phyloP scores from a whole-genome alignment of 768 basidiomycete species.

The Myochromella boudieri region DNA sequence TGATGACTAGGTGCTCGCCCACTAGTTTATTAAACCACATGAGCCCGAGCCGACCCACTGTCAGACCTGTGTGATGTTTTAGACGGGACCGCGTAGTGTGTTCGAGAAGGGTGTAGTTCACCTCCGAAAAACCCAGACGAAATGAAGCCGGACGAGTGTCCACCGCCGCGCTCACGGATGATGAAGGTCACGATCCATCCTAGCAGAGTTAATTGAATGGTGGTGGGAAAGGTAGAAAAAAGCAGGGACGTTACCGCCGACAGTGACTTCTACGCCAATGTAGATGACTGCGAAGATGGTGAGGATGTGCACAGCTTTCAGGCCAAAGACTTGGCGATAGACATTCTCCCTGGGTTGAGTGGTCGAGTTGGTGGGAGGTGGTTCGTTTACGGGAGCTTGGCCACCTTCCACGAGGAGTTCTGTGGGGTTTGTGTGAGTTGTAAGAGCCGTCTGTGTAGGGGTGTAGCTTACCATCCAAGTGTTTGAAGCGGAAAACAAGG shows the following conservation, averaged over 20 bases:
- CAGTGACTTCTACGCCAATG: constrained; percentile 52
- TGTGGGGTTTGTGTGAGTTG: background rate
- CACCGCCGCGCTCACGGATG: constrained; percentile 42
- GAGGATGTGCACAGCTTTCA: constrained; percentile 43
- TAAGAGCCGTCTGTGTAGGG: background rate
- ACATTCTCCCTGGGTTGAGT: constrained; percentile 26
- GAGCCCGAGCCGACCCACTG: constrained; percentile 50
- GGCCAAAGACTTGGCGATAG: constrained; percentile 45
- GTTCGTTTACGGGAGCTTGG: constrained; percentile 26
- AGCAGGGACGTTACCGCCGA: constrained; percentile 35
- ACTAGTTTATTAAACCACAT: constrained; percentile 50
- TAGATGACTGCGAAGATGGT: constrained; percentile 46
- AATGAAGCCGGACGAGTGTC: constrained; percentile 47
- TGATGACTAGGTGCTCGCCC: constrained; percentile 32
- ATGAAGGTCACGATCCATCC: constrained; percentile 60
- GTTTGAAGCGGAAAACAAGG: constrained; percentile 26
- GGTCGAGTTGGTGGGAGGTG: too few species aligned
- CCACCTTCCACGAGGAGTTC: constrained; percentile 21
- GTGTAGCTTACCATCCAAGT: constrained; percentile 25
- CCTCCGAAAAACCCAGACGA: constrained; percentile 27
- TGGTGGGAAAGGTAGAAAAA: background rate
- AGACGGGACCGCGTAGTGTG: background rate
- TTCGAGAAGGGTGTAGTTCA: background rate
- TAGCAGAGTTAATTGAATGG: constrained; percentile 12
- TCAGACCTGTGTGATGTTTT: constrained; percentile 33